Evolutionary conservation across 345 rosid genomes (phyloP).

Genomic region (Eucalyptus cloeziana): DNA sequence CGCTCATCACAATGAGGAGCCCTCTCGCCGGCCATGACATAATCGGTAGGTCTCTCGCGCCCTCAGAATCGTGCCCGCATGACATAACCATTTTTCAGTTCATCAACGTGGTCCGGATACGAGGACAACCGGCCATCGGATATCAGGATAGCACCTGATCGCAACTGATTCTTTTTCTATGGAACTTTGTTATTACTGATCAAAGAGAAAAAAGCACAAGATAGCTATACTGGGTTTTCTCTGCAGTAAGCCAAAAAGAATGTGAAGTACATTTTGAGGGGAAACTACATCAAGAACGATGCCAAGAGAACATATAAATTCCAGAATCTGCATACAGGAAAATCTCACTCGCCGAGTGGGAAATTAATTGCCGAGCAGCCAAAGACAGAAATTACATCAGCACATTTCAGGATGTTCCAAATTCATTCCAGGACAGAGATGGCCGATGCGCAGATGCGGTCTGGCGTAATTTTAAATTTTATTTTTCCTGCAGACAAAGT

Average conservation of each 20-base stretch:
- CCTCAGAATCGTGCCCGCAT: neutral
- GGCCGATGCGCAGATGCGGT: neutral
- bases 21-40: fast-evolving
- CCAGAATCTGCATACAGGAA: neutral
- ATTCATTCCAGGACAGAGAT: neutral
- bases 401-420: neutral
- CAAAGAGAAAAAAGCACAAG: neutral
- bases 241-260: neutral
- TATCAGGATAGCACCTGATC: neutral
- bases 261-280: neutral
- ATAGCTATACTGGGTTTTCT: neutral
- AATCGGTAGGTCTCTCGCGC: neutral
- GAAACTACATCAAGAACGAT: neutral
- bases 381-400: neutral
- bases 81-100: neutral
- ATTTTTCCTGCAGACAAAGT: neutral
- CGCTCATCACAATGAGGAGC: neutral
- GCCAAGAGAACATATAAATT: neutral
- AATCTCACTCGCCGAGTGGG: fast-evolving
- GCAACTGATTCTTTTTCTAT: neutral
- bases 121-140: neutral
- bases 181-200: neutral
- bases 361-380: neutral
- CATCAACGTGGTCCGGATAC: neutral
- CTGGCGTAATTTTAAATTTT: neutral